phyloP scores from a whole-genome alignment of 2,329 filamentous ascomycete genomes.

The Onygenales sp. region DNA sequence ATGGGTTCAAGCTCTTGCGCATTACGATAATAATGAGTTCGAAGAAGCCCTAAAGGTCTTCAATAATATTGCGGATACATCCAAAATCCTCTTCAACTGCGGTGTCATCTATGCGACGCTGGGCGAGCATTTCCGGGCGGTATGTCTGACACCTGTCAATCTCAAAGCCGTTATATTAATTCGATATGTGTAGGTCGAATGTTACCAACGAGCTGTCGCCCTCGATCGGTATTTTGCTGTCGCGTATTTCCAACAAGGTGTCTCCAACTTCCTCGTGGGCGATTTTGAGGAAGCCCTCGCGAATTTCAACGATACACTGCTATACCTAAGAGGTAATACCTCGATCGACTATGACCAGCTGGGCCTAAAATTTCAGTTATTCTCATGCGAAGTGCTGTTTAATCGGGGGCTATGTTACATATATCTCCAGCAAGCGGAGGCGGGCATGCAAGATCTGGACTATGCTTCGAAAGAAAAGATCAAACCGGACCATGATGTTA shows the following conservation, averaged over 20 bases:
- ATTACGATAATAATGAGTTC: conserved; percentile 97
- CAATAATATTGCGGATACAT: conserved; percentile 81
- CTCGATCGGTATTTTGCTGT: conserved; percentile 94
- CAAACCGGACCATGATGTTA: conserved; percentile 92
- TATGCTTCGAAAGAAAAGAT: conserved; percentile 95
- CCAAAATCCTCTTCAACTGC: conserved; percentile 97
- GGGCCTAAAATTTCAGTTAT: conserved; percentile 89
- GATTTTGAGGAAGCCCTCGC: conserved; percentile 96
- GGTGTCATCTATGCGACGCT: conserved; percentile 95
- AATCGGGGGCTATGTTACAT: conserved; percentile 97
- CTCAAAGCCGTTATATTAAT: background rate
- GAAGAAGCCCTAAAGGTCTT: conserved; percentile 80
- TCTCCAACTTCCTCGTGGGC: conserved; percentile 93
- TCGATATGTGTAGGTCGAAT: conserved; percentile 62
- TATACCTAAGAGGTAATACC: conserved; percentile 90
- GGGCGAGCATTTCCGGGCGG: conserved; percentile 90
- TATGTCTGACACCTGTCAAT: conserved; percentile 38
- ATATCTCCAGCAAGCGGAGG: conserved; percentile 83
- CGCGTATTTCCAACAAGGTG: conserved; percentile 95
- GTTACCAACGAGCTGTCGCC: conserved; percentile 82
- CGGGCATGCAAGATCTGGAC: conserved; percentile 80
- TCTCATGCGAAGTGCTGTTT: conserved; percentile 95
- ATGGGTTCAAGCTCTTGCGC: conserved; percentile 83
- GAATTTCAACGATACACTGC: conserved; percentile 95
- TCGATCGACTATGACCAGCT: conserved; percentile 97